Evolutionary conservation across 768 basidiomycete species (phyloP), one percentile per base, ranked within the genome.

Genomic region (Russula sp.): DNA sequence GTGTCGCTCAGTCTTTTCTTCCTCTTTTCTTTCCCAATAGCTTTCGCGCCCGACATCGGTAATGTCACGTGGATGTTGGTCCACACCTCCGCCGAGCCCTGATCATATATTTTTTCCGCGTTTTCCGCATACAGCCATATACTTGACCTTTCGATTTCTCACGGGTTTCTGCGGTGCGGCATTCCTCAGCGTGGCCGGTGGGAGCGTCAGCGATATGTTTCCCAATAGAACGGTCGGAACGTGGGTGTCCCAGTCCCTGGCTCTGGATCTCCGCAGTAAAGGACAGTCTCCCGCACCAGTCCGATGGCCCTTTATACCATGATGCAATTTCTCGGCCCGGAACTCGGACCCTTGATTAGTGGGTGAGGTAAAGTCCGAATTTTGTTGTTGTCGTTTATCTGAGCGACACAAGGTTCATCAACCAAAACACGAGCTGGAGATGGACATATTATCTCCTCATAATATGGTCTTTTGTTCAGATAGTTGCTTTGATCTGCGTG

Each of bases 371-470:
- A 41, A 13, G 11, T 52, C 39, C 32, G 29, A 8, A 13, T 16
- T 0, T 41, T 20, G 14, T 43, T 20, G 25, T 29, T 3, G 25
- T 29, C 43, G 6, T n/a, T 13, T 11, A 11, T 16, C 49, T 51
- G 56, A 35, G 18, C 29, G 20, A 25, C 20, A 45, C 7, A 45
- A 61, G 52, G 18, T 66, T 65, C 22, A 16, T 57, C n/a, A 58
- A 46, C 10, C 61, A 88, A 82, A 75, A 85, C 65, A 61, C 78
- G 0, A 67, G 76, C 52, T 89, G 88, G 88, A 73, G 87, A 62
- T 93, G 90, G 90, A 89, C 88, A 0, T 93, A 86, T 72, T 83
- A 85, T 62, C 73, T 87, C 16, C 69, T 86, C 60, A 63, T 86
- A 1, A 87, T 87, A n/a, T 93, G 90, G 91, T 76, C 81, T 1